phyloP scores from a whole-genome alignment of 441 rosid genomes.

The Sinapis alba region DNA sequence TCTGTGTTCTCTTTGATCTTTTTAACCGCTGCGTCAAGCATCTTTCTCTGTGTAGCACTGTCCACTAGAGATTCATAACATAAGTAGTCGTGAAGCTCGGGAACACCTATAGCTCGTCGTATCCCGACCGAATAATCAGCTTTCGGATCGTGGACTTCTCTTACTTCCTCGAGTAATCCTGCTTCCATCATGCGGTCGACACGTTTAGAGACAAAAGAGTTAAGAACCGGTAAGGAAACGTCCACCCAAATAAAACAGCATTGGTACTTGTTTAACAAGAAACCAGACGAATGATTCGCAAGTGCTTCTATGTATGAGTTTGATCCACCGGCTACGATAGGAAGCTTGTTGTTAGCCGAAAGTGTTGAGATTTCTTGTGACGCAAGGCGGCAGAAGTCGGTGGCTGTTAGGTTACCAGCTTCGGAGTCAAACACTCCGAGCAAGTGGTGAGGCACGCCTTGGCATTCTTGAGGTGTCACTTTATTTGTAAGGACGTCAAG shows the following conservation, averaged over 20 bases:
- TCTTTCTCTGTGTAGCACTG: slow-evolving; percentile 33
- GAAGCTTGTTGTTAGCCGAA: slow-evolving; percentile 44
- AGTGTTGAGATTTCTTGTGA: slow-evolving; percentile 45
- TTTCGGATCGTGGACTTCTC: slow-evolving; percentile 45
- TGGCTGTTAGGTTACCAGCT: slow-evolving; percentile 49
- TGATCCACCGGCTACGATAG: slow-evolving; percentile 78
- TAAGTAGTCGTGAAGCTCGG: slow-evolving; percentile 62
- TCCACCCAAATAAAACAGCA: slow-evolving; percentile 74
- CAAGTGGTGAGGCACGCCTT: slow-evolving; percentile 73
- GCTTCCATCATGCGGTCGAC: slow-evolving; percentile 69
- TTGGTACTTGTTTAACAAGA: slow-evolving; percentile 47
- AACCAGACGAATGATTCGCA: slow-evolving; percentile 46
- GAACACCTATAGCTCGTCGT: slow-evolving; percentile 70
- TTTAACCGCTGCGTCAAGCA: slow-evolving; percentile 54
- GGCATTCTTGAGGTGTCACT: slow-evolving; percentile 63
- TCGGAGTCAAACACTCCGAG: slow-evolving; percentile 50
- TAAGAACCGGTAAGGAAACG: slow-evolving; percentile 54
- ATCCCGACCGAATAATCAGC: slow-evolving; percentile 56
- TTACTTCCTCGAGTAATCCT: slow-evolving; percentile 62
- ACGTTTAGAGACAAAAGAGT: slow-evolving; percentile 57
- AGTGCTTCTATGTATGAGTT: slow-evolving; percentile 75
- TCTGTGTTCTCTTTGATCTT: slow-evolving; percentile 68
- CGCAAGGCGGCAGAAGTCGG: slow-evolving; percentile 50
- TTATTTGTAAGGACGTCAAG: slow-evolving; percentile 70
- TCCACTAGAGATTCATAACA: slow-evolving; percentile 41